phyloP scores from a whole-genome alignment of 2,329 filamentous ascomycete genomes.

The Exophiala mesophila region DNA sequence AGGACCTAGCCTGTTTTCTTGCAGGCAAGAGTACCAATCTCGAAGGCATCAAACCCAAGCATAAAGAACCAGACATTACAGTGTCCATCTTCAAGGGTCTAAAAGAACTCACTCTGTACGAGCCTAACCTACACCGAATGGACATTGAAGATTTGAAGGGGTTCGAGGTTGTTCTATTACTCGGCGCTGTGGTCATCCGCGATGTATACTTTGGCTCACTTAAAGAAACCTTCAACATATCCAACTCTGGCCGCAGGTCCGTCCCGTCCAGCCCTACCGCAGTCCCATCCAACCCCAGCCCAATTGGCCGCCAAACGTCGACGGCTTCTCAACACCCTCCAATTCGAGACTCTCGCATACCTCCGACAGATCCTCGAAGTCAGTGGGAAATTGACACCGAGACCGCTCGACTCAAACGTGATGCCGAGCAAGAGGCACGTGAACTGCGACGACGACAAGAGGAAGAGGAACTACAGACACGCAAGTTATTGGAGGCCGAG shows the following conservation, averaged over 20 bases:
- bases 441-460: constrained; percentile 44
- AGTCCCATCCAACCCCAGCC: constrained; percentile 8
- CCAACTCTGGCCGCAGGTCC: constrained; percentile 25
- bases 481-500: constrained; percentile 50
- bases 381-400: constrained; percentile 51
- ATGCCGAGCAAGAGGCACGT: constrained; percentile 40
- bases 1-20: constrained; percentile 84
- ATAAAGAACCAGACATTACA: constrained; percentile 90
- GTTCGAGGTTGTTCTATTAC: constrained; percentile 71
- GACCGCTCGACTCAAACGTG: constrained; percentile 41
- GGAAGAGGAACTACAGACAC: constrained; percentile 49
- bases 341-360: constrained; percentile 28
- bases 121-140: constrained; percentile 83
- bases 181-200: constrained; percentile 56
- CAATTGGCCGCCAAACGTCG: constrained; percentile 8
- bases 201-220: constrained; percentile 61
- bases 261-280: constrained; percentile 27
- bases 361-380: constrained; percentile 45
- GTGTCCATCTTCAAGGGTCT: constrained; percentile 77
- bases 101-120: constrained; percentile 80
- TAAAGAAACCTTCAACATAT: constrained; percentile 73
- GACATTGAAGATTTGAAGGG: constrained; percentile 94
- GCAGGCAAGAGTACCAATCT: constrained; percentile 66
- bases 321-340: constrained; percentile 13
- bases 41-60: constrained; percentile 63